Percentiles rank a stretch among this genome's conserved stretches.
phyloP scores from a whole-genome alignment of 2,329 filamentous ascomycete species.

The Calonectria crousiana region DNA sequence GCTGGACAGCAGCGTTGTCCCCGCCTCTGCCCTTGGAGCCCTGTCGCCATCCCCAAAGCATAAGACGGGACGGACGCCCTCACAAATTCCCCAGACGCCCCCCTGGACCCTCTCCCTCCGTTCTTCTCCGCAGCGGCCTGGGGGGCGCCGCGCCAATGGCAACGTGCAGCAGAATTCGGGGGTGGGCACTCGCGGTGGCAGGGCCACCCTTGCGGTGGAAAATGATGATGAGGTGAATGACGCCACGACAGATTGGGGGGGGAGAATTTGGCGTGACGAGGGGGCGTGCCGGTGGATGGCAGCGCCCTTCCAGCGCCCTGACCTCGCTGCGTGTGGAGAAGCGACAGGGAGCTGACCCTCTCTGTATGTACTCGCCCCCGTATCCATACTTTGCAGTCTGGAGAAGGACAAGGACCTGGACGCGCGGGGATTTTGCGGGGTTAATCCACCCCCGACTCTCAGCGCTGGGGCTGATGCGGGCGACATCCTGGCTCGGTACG shows the following conservation, averaged over 20 bases:
- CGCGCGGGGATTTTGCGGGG: constrained; percentile 21
- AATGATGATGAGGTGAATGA: constrained; percentile 15
- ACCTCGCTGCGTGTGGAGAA: neutral
- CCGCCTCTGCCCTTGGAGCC: neutral
- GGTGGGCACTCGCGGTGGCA: neutral
- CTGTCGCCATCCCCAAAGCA: constrained; percentile 14
- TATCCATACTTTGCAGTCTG: neutral
- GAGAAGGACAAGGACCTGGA: neutral
- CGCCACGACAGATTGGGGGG: constrained; percentile 3
- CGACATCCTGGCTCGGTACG: constrained; percentile 16
- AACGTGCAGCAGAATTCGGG: neutral
- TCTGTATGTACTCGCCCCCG: neutral
- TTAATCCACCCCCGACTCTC: constrained; percentile 5
- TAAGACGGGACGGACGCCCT: constrained; percentile 4
- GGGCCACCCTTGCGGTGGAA: constrained; percentile 1
- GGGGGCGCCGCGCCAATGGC: neutral
- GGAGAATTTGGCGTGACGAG: neutral
- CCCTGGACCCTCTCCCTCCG: neutral
- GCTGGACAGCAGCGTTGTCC: neutral
- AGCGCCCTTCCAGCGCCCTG: neutral
- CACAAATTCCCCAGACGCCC: constrained; percentile 23
- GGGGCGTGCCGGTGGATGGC: neutral
- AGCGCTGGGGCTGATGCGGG: neutral
- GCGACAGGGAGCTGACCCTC: neutral
- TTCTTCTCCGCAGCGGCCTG: neutral